A percentile compares a stretch with the other conserved stretches of the same genome.
Evolutionary conservation across 148 eudicot genomes (phyloP).

Genomic region (Gaultheria prostrata): DNA sequence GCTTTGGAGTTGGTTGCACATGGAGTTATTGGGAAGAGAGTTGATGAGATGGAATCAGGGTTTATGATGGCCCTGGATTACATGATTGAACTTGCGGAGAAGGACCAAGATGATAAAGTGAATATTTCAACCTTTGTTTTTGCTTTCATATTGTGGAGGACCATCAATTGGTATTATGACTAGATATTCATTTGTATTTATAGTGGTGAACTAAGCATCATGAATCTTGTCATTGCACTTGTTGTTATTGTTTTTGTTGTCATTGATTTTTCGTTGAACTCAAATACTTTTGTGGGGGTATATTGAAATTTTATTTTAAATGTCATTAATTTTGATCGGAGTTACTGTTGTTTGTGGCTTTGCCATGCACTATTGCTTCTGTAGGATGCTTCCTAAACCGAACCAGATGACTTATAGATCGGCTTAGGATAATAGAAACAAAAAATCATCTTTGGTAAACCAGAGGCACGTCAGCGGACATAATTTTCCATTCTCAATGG

Average conservation of each 20-base stretch:
- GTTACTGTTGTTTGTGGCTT: background rate
- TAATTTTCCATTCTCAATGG: background rate
- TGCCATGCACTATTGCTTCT: background rate
- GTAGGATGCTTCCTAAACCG: background rate
- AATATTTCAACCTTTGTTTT: background rate
- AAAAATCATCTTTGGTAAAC: background rate
- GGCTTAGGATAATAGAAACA: background rate
- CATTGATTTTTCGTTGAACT: background rate
- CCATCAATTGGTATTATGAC: background rate
- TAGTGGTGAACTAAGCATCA: background rate
- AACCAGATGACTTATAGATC: background rate
- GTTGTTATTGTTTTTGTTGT: background rate
- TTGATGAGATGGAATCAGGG: constrained; percentile 93
- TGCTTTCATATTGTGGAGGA: background rate
- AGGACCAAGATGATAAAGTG: constrained; percentile 84
- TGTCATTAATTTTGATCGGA: background rate
- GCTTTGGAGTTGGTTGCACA: constrained; percentile 94
- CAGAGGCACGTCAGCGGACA: background rate
- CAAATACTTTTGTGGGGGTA: background rate
- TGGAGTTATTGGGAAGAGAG: constrained; percentile 97
- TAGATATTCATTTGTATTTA: background rate
- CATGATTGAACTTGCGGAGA: constrained; percentile 86
- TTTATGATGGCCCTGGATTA: constrained; percentile 98
- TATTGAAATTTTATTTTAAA: background rate
- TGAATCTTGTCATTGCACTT: background rate